Percentiles rank a stretch among this genome's conserved stretches.
phyloP scores from a whole-genome alignment of 2,329 filamentous ascomycete species.

The Fusarium subtropicale region DNA sequence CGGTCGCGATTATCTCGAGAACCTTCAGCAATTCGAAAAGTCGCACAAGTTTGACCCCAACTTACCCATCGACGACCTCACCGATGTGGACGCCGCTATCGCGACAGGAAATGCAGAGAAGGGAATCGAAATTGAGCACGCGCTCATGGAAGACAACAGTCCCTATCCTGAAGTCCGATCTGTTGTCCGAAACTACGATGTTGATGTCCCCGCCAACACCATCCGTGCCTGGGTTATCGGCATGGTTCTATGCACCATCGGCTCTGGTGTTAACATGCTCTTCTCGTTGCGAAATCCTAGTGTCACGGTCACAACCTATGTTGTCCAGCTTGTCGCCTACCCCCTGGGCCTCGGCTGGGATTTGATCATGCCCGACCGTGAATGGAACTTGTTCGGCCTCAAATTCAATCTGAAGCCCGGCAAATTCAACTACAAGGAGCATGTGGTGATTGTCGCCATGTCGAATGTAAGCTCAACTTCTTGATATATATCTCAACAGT shows the following conservation, averaged over 20 bases:
- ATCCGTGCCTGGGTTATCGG: slow-evolving; percentile 74
- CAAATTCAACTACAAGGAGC: slow-evolving; percentile 72
- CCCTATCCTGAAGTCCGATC: slow-evolving; percentile 76
- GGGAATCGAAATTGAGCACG: slow-evolving; percentile 67
- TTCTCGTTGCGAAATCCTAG: slow-evolving; percentile 70
- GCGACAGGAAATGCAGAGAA: slow-evolving; percentile 66
- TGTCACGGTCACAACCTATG: slow-evolving; percentile 70
- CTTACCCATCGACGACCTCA: slow-evolving; percentile 70
- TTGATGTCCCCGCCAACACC: slow-evolving; percentile 73
- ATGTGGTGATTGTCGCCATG: slow-evolving; percentile 72
- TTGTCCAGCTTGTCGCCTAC: slow-evolving; percentile 71
- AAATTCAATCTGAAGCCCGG: slow-evolving; percentile 68
- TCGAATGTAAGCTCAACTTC: slow-evolving; percentile 64
- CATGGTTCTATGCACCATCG: slow-evolving; percentile 69
- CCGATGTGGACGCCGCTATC: slow-evolving; percentile 70
- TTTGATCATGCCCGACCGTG: slow-evolving; percentile 64
- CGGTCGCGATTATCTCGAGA: slow-evolving; percentile 57
- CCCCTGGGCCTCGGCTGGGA: slow-evolving; percentile 68
- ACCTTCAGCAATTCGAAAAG: slow-evolving; percentile 68
- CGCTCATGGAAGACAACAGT: slow-evolving; percentile 72
- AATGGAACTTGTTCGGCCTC: slow-evolving; percentile 63
- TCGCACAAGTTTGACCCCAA: slow-evolving; percentile 74
- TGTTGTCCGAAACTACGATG: slow-evolving; percentile 72
- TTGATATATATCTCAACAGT: slow-evolving; percentile 10
- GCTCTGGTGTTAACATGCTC: slow-evolving; percentile 71